Evolutionary conservation across 495 filamentous ascomycete genomes (phyloP).

Genomic region (Glutinoglossum americanum): DNA sequence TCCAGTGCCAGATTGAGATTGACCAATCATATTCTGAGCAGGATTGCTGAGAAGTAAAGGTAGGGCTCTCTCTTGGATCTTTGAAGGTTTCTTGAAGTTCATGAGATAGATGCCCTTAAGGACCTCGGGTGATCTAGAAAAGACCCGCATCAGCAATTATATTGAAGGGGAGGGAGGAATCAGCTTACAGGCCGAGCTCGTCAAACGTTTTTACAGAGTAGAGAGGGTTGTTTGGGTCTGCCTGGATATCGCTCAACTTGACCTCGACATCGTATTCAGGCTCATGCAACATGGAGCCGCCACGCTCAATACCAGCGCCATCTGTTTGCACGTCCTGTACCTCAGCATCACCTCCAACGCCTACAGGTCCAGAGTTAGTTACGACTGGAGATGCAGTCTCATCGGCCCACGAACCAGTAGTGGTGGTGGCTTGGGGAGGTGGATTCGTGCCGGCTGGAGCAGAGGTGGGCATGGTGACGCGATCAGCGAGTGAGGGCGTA

Average conservation of each 20-base stretch:
- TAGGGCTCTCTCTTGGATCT: conserved; percentile 85
- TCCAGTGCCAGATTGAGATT: conserved; percentile 95
- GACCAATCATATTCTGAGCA: conserved; percentile 79
- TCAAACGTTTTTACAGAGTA: conserved; percentile 72
- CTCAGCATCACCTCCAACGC: not conserved
- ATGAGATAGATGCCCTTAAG: conserved; percentile 47
- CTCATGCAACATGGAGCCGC: conserved; percentile 37
- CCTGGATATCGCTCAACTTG: conserved; percentile 73
- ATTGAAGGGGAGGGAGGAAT: not conserved
- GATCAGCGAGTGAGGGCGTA: conserved; percentile 29
- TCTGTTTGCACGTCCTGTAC: conserved; percentile 3
- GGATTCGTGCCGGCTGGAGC: conserved; percentile 14
- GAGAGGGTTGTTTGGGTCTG: conserved; percentile 67
- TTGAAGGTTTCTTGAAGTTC: conserved; percentile 87
- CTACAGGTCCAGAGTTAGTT: conserved; percentile 1
- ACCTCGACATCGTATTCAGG: conserved; percentile 67
- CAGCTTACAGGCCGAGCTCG: conserved; percentile 58
- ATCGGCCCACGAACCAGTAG: conserved; percentile 16
- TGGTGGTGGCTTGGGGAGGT: conserved; percentile 2
- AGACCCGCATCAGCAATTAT: not conserved
- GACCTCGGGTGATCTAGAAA: conserved; percentile 18
- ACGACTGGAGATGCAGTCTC: conserved; percentile 14
- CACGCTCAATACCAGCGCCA: conserved; percentile 1
- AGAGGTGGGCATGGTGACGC: conserved; percentile 29
- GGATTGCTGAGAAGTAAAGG: conserved; percentile 70